These are phyloP conservation scores for Ganoderma multipileum DNA, from an alignment of 1,284 basidiomycete genomes.

Conservation along the genomic window DNA sequence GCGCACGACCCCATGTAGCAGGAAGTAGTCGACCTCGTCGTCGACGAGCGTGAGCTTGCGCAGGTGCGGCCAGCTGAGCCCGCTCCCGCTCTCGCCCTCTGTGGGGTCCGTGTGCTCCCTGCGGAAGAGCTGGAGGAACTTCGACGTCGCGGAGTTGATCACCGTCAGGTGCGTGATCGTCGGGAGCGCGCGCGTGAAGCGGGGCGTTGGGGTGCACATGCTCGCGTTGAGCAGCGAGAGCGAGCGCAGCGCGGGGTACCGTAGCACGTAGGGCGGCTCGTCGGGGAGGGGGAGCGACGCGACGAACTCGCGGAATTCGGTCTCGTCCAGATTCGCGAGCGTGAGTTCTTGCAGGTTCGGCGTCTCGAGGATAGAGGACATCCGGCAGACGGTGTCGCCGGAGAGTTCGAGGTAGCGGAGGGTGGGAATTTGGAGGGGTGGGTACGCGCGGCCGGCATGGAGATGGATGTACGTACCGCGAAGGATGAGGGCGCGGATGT, in stretches of 20 bases:
- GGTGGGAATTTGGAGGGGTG: conserved; percentile 30
- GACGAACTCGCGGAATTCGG: conserved; percentile 39
- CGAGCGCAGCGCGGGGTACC: conserved; percentile 30
- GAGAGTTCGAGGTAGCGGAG: conserved; percentile 38
- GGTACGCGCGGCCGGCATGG: conserved; percentile 29
- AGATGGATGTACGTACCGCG: conserved; percentile 38
- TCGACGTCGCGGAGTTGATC: conserved; percentile 36
- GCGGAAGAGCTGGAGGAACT: conserved; percentile 37
- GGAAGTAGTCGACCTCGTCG: conserved; percentile 36
- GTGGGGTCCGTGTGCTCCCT: conserved; percentile 27
- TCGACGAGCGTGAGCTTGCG: conserved; percentile 36
- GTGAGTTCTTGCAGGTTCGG: conserved; percentile 34
- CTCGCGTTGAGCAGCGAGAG: conserved; percentile 35
- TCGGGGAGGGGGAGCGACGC: conserved; percentile 28
- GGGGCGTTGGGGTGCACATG: conserved; percentile 32
- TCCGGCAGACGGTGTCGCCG: conserved; percentile 37
- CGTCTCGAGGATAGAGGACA: conserved; percentile 35
- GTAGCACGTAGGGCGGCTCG: neutral
- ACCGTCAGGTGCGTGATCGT: conserved; percentile 35
- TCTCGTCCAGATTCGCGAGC: conserved; percentile 39
- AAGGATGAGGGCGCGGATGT: conserved; percentile 34
- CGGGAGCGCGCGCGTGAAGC: conserved; percentile 36
- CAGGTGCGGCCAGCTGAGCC: conserved; percentile 32
- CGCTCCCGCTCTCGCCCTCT: conserved; percentile 1
- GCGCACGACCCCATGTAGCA: conserved; percentile 31